phyloP scores from a whole-genome alignment of 164 flowering plant genomes.

The Magnolia kwangsiensis region DNA sequence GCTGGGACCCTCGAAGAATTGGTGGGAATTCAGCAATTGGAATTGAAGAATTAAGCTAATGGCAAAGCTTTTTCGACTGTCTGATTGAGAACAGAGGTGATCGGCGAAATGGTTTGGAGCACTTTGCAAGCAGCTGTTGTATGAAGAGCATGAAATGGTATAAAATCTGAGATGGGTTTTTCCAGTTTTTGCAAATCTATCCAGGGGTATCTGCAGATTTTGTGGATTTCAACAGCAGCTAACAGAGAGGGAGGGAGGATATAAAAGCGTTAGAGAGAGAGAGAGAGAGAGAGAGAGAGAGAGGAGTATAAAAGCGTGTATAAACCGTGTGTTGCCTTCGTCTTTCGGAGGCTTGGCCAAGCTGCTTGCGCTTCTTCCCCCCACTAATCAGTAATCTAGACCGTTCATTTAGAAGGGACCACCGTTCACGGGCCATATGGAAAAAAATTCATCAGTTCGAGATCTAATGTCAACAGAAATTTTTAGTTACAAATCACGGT shows the following conservation, averaged over 20 bases:
- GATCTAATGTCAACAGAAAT: no score
- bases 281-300: no score
- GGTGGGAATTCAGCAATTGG: neutral
- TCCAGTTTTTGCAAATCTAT: neutral
- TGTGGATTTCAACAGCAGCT: neutral
- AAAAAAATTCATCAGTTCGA: no score
- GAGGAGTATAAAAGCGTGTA: no score
- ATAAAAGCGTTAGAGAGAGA: no score
- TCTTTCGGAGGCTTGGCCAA: no score
- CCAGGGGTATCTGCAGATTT: neutral
- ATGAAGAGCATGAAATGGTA: neutral
- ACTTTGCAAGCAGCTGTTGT: neutral
- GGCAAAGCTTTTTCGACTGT: neutral
- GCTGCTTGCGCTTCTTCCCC: no score
- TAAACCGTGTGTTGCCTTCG: no score
- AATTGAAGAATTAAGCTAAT: neutral
- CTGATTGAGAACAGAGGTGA: neutral
- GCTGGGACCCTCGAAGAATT: neutral
- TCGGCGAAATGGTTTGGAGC: neutral
- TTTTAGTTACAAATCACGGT: no score
- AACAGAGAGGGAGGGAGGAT: neutral
- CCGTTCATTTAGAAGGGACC: no score
- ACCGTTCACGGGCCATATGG: no score
- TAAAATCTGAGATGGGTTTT: neutral
- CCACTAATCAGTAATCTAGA: no score